phyloP scores from a whole-genome alignment of 768 basidiomycete genomes.

The Hemileccinum rubropunctum region DNA sequence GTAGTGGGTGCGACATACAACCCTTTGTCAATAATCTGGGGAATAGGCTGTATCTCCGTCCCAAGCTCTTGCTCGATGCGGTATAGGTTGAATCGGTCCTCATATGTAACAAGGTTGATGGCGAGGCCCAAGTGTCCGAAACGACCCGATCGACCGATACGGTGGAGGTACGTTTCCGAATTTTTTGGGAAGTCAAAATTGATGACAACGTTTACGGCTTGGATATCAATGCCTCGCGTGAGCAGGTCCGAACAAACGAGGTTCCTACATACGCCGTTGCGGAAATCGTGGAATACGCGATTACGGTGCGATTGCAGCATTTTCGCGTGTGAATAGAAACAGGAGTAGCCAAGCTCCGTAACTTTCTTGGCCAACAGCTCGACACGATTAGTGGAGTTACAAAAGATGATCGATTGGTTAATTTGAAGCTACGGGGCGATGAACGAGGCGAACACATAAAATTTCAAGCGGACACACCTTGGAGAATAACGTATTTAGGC shows the following conservation, averaged over 20 bases:
- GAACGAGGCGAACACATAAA: not conserved
- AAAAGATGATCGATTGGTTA: slow-evolving; percentile 99
- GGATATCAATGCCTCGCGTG: slow-evolving; percentile 99
- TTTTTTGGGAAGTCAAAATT: slow-evolving; percentile 99
- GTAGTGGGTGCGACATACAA: slow-evolving; percentile 86
- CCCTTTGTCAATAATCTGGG: slow-evolving; percentile 83
- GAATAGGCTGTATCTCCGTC: slow-evolving; percentile 96
- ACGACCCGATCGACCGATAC: slow-evolving; percentile 96
- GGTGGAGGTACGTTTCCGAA: slow-evolving; percentile 97
- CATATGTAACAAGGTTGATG: slow-evolving; percentile 96
- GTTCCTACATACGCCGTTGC: slow-evolving; percentile 97
- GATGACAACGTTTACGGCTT: slow-evolving; percentile 99
- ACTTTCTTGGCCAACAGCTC: slow-evolving; percentile 99
- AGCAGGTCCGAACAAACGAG: slow-evolving; percentile 97
- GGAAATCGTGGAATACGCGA: slow-evolving; percentile 99
- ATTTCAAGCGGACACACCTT: slow-evolving; percentile 52
- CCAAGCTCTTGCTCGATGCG: slow-evolving; percentile 98
- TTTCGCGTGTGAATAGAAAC: slow-evolving; percentile 99
- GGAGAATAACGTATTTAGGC: slow-evolving; percentile 98
- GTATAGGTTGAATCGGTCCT: slow-evolving; percentile 97
- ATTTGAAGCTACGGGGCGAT: slow-evolving; percentile 80
- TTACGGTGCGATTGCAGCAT: slow-evolving; percentile 99
- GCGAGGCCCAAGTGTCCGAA: slow-evolving; percentile 97
- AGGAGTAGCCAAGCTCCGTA: slow-evolving; percentile 98
- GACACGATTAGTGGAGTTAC: slow-evolving; percentile 99